Conservation (phyloP, 2,329 filamentous ascomycete genomes). For the Zymoseptoria brevis region DNA sequence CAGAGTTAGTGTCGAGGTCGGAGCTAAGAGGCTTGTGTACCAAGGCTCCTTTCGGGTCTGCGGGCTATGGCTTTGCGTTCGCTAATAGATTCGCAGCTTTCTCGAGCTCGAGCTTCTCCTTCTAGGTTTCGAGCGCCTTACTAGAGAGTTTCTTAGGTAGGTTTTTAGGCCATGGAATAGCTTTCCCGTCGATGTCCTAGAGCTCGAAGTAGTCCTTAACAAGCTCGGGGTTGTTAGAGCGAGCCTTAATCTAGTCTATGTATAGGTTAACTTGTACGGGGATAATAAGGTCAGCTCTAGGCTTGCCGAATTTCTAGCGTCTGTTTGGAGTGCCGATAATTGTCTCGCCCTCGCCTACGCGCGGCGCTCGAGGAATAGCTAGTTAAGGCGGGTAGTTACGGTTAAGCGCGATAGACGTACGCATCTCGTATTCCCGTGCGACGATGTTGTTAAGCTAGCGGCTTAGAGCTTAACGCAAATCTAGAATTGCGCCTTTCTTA, state of each 20-base stretch:
- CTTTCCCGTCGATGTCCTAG: background rate
- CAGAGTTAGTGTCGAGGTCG: background rate
- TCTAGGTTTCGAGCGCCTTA: background rate
- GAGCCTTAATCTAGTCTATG: background rate
- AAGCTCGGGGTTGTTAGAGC: background rate
- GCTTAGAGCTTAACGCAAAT: background rate
- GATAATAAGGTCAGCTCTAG: background rate
- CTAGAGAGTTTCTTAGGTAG: background rate
- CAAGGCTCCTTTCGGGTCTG: background rate
- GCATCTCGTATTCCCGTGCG: background rate
- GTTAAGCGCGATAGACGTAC: background rate
- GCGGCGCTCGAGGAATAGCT: background rate
- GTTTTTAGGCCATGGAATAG: background rate
- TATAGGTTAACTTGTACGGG: background rate
- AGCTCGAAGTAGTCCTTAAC: background rate
- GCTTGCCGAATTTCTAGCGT: background rate
- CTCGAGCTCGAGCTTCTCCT: background rate
- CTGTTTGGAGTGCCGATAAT: background rate
- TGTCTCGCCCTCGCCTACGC: background rate
- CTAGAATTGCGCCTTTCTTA: background rate
- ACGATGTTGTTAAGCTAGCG: background rate
- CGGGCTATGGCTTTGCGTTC: background rate
- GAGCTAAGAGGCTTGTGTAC: background rate
- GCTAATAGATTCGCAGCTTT: background rate
- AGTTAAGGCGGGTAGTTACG: background rate